A percentile compares a stretch with the other conserved stretches of the same genome.
phyloP scores from a whole-genome alignment of 2,329 filamentous ascomycete genomes.

The Ascochyta rabiei region DNA sequence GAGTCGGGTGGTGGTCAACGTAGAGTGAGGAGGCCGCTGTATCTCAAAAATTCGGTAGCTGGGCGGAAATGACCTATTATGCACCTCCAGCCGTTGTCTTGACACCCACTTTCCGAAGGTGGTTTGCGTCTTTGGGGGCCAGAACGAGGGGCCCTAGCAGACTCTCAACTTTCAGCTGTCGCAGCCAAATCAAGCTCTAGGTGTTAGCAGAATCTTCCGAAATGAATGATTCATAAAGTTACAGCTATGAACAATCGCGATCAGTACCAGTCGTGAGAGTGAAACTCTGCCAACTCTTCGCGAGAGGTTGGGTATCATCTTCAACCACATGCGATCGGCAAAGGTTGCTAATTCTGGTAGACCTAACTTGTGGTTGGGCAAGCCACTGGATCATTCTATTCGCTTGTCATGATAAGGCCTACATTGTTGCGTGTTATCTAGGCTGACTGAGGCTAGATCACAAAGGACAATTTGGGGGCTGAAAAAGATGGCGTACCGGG shows the following conservation, averaged over 20 bases:
- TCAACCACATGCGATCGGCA: constrained; percentile 6
- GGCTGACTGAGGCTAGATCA: constrained; percentile 7
- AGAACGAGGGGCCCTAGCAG: background rate
- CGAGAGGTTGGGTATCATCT: background rate
- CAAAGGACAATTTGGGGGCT: constrained; percentile 7
- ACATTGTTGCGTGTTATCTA: constrained; percentile 3
- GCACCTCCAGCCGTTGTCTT: background rate
- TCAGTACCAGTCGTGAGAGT: background rate
- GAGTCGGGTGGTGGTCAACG: background rate
- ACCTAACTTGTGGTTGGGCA: background rate
- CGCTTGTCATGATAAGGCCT: constrained; percentile 1
- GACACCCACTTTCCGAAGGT: constrained; percentile 1
- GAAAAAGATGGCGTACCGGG: background rate
- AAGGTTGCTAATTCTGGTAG: background rate
- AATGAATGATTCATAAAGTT: too few species aligned
- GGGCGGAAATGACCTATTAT: background rate
- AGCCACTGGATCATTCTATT: constrained; percentile 6
- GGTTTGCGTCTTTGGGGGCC: constrained; percentile 8
- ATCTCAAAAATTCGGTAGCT: background rate
- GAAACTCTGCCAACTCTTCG: background rate
- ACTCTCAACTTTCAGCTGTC: background rate
- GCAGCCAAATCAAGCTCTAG: background rate
- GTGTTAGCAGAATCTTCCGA: too few species aligned
- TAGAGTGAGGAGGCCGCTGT: background rate
- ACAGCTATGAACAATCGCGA: background rate